Conservation (phyloP, 495 filamentous ascomycete species). For the Niebla homalea region DNA sequence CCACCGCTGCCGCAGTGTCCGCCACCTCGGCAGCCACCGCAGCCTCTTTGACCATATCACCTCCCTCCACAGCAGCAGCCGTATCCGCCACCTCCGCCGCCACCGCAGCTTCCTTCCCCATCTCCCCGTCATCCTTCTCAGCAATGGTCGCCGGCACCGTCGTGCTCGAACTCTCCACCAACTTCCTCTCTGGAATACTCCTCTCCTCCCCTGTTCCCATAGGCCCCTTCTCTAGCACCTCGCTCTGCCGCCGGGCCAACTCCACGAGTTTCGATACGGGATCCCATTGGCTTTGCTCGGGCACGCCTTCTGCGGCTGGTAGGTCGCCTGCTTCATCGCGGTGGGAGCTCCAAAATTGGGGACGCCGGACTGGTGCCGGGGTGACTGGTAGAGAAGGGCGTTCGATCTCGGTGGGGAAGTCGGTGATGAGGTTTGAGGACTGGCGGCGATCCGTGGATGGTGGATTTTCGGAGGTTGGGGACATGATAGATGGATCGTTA, state of each 20-base stretch:
- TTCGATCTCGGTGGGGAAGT: slow-evolving; percentile 75
- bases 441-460: slow-evolving; percentile 20
- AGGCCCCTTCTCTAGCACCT: slow-evolving; percentile 28
- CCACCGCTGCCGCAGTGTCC: not conserved
- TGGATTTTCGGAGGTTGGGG: slow-evolving; percentile 16
- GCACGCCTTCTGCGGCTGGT: slow-evolving; percentile 65
- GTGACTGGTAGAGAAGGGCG: slow-evolving; percentile 85
- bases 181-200: slow-evolving; percentile 4
- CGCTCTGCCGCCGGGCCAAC: slow-evolving; percentile 49
- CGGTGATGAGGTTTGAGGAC: slow-evolving; percentile 52
- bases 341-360: slow-evolving; percentile 38
- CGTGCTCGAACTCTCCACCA: not conserved
- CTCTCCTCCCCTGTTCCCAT: not conserved
- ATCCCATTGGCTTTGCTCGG: slow-evolving; percentile 78
- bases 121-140: not conserved
- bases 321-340: slow-evolving; percentile 41
- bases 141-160: not conserved
- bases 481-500: slow-evolving; percentile 9
- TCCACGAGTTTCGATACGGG: slow-evolving; percentile 55
- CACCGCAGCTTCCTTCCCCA: not conserved
- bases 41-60: not conserved
- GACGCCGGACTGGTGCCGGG: slow-evolving; percentile 57
- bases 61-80: not conserved
- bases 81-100: not conserved
- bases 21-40: not conserved